Percentiles rank a stretch among this genome's conserved stretches.
phyloP scores from a whole-genome alignment of 805 yeast genomes.

The Grigorovia yakushimaensis region DNA sequence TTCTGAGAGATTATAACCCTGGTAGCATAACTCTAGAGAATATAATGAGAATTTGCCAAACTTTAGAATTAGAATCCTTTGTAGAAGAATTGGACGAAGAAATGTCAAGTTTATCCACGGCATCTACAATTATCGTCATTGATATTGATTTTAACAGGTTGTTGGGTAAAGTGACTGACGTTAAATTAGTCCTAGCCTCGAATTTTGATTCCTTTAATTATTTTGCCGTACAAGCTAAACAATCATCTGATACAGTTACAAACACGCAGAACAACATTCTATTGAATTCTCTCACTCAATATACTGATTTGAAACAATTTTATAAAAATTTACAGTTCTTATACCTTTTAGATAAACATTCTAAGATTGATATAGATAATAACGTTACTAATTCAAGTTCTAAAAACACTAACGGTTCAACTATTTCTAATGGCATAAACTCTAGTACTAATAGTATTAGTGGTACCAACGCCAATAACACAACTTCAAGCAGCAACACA shows the following conservation, averaged over 20 bases:
- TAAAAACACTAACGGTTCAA: conserved; percentile 1
- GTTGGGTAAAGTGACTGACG: conserved; percentile 23
- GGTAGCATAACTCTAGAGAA: conserved; percentile 26
- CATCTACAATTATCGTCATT: conserved; percentile 29
- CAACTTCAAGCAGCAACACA: no score
- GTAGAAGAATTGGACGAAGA: conserved; percentile 23
- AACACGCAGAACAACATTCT: conserved; percentile 18
- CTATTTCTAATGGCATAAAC: conserved; percentile 1
- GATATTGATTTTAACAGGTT: conserved; percentile 27
- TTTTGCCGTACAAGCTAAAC: conserved; percentile 7
- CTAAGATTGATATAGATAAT: conserved; percentile 22
- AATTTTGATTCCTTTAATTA: conserved; percentile 30
- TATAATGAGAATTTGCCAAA: conserved; percentile 27
- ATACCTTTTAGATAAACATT: conserved; percentile 24
- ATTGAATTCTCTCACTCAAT: conserved; percentile 22
- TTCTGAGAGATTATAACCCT: conserved; percentile 26
- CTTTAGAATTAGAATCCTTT: conserved; percentile 27
- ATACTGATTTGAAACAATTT: conserved; percentile 22
- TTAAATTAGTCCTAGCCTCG: conserved; percentile 29
- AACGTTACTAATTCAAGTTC: conserved; percentile 6
- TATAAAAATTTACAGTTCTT: conserved; percentile 26
- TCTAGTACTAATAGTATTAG: neutral
- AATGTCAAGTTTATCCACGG: conserved; percentile 26
- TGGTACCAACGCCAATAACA: neutral
- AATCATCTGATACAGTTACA: neutral